Base-by-base conservation (phyloP, 345 rosid genomes). In the Euphorbia tirucalli region DNA sequence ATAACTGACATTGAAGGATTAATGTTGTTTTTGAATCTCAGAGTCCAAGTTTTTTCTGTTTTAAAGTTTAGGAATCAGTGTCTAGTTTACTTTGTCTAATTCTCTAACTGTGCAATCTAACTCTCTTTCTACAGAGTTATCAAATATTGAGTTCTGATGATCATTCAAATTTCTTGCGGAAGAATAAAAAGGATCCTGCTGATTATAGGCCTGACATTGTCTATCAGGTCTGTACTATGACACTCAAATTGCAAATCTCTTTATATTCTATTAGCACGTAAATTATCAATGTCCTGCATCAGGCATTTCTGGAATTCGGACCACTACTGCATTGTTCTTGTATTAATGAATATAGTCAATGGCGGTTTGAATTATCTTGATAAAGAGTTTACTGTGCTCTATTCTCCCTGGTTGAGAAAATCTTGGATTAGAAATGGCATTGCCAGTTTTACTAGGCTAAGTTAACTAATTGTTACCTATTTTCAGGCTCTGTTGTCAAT, bases 91-190 rank as follows among this genome's bases (percentile, higher is more conserved):
- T 27, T 28, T 27, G 5, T 0, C 11, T 24, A 27, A 27, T 58
- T 58, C 11, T 57, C 11, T 24, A 39, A 27, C 16, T 16, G 14
- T 30, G 16, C 22, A 2, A 8, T 68, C 57, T 66, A n/a, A 68
- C 44, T 44, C 37, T 35, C 39, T 66, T 46, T 61, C 0, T 79
- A 77, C 89, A 91, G 97, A 90, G 74, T 74, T 88, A 88, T 66
- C 96, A 94, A 63, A 78, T 94, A n/a, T 79, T 94, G 66, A 91
- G 87, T 81, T 94, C 96, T 13, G 97, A 94, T 70, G 97, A 91
- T 66, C 98, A 91, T 54, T 80, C 91, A 31, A 87, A 88, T 82
- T 91, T 91, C 87, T 78, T 93, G 85, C 72, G 75, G 65, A 90
- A 84, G 73, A 88, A 90, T 41, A 81, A 87, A 41, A 90, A 85